Base-by-base conservation (phyloP, 192 early-diverging fungal genomes). In the Coemansia sp. region DNA sequence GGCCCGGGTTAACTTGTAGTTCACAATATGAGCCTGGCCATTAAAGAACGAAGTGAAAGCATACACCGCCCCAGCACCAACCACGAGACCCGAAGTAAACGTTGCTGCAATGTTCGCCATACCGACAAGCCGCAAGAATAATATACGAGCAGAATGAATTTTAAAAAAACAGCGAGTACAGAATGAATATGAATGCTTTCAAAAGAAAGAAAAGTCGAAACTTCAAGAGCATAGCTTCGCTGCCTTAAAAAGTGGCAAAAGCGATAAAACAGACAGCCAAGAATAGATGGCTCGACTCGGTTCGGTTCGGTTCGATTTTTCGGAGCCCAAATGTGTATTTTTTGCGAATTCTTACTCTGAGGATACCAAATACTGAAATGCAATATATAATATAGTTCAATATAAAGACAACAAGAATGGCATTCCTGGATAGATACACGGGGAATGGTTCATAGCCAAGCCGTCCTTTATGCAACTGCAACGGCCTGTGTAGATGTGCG, bases 71-170 rank as follows among this genome's bases (percentile, higher is more conserved):
- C 72, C 78, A 5, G 63, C 51, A 46, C 78, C 73, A 42, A 81
- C 18, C 31, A 81, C 69, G 12, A 81, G 78, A 2, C 78, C 78
- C n/a, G 78, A 72, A 5, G 66, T 72, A 21, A 75, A 81, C 12
- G 63, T 69, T 12, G 67, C 78, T 15, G 67, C 63, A 57, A 81
- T 64, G 66, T 75, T 81, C 53, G 78, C 78, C 78, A 81, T 79
- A 49, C 4, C 7, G 13, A 25, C 46, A 10, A 53, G 34, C 48
- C 16, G 28, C 7, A 26, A n/a, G 20, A 29, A 7, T 7, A 37
- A 49, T 20, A 18, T 31, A 46, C 43, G 12, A 49, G 9, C 13
- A 23, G 25, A 30, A 42, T 55, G 30, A 26, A 42, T 7, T 55
- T 64, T 15, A 57, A 26, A 37, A 52, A 21, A 58, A 13, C 40